Base-by-base conservation (phyloP, 73 alveolate species). In the Uronychia setigera region DNA sequence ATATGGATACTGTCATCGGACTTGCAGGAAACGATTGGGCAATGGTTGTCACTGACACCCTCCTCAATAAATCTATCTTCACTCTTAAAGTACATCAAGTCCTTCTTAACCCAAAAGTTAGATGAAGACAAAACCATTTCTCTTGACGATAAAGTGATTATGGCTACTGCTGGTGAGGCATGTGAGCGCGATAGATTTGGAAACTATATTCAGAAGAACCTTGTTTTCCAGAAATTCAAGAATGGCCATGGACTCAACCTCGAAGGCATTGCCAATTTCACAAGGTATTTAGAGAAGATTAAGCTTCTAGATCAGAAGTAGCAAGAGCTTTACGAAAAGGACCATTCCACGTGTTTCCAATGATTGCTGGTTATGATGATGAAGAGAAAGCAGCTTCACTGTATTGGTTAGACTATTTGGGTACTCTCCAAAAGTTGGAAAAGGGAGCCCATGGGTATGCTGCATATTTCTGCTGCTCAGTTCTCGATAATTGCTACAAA, bases 401-500 rank as follows among this genome's bases (percentile, higher is more conserved):
- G 67, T 97, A 85, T 93, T 97, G 99, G 98, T 79, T 97, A 82
- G 99, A 97, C 87, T 97, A 97, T 88, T 84, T 97, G 79, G 99
- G 99, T 1, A 93, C 98, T 29, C 84, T 96, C 58, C 94, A 90
- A 67, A 96, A 96, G 82, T 93, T 95, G 35, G 87, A 93, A 58
- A 96, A 93, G 89, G 99, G 98, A 67, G 98, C 99, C 60, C 98
- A 97, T 60, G 99, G 99, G 13, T 97, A 97, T 89, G 99, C 99
- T 74, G 98, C 94, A 77, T 95, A 93, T 87, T 97, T 97, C 93
- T 81, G 93, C 29, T 85, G 87, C 81, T 97, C 99, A 31, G 93
- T 96, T 46, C 92, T 97, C 77, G 99, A 97, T 88, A 95, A 97
- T 80, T 75, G 82, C 86, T 97, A 90, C 91, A 92, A 87, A 59